Evolutionary conservation across 371 early-diverging fungal species (phyloP).

Genomic region (Cokeromyces recurvatus): DNA sequence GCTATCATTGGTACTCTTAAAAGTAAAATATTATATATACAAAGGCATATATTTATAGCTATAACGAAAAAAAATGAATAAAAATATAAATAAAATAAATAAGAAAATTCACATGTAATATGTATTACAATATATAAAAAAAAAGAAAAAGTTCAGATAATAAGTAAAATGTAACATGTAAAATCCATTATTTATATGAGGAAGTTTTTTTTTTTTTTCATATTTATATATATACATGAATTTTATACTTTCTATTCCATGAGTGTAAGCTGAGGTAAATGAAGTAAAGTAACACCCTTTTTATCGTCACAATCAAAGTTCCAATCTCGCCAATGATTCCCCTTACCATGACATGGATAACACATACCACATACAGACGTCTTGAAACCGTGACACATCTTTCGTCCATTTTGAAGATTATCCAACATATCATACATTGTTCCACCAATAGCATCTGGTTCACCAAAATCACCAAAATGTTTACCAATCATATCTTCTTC

Average conservation of each 20-base stretch:
- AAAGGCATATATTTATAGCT: no score
- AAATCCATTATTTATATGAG: no score
- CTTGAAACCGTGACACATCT: slow-evolving; percentile 41
- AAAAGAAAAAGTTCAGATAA: no score
- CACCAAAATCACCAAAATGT: slow-evolving; percentile 55
- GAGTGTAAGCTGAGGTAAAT: slow-evolving; percentile 27
- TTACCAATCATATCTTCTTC: slow-evolving; percentile 62
- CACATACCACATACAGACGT: slow-evolving; percentile 50
- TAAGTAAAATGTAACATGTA: no score
- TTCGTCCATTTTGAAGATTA: slow-evolving; percentile 38
- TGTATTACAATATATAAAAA: no score
- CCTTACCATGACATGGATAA: slow-evolving; percentile 53
- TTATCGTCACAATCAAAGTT: slow-evolving; percentile 54
- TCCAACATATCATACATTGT: slow-evolving; percentile 55
- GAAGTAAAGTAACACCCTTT: slow-evolving; percentile 50
- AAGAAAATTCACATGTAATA: no score
- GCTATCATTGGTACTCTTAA: slow-evolving; percentile 72
- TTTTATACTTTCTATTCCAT: slow-evolving; percentile 25
- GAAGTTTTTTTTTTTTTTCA: no score
- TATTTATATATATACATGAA: no score
- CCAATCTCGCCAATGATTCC: slow-evolving; percentile 56
- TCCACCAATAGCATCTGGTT: slow-evolving; percentile 48
- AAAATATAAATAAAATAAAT: no score
- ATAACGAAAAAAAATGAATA: no score
- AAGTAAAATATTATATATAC: no score